Evolutionary conservation across 768 basidiomycete genomes (phyloP), one percentile per base, ranked within the genome.

Genomic region (Sarcodon aspratus): DNA sequence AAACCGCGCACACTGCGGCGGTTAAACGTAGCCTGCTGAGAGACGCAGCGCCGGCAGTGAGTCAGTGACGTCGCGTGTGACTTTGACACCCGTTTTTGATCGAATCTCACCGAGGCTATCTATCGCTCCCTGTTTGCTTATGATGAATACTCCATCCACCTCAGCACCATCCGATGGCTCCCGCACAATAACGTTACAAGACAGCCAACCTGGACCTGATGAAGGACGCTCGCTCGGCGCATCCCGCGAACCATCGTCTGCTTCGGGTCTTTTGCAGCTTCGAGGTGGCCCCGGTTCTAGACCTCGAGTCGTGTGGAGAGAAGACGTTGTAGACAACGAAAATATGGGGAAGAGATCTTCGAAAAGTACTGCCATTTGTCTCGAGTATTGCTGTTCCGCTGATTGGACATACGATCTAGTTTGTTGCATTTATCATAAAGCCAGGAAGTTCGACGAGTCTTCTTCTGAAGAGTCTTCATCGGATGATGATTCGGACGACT

Each of bases 381-480:
- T 9, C 36, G 32, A 13, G 13, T 36, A 5, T 9, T 50, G n/a
- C 32, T 33, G 38, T 17, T 35, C 12, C 15, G 38, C 9, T 12
- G 40, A 44, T 6, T 43, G 17, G 7, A 27, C 21, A 27, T 27
- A 27, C 21, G 31, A 15, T 21, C n/a, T 54, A 97, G 93, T 96
- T 45, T 97, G 93, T 62, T 97, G 93, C 63, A 95, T 97, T 59
- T 95, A 93, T 59, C 89, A 92, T 61, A 86, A 84, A 60, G 83
- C 85, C 1, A 74, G 76, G 49, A 67, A 59, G 45, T 92, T 89
- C 52, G 89, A 90, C 65, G 89, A 92, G 59, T 91, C 89, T 0
- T 87, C 67, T 9, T 65, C 82, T 0, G 80, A 79, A 33, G 75
- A 76, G 37, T 73, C 75, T 40, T 73, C 72, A 5, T 78, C 76